Evolutionary conservation across 225 moss, liverwort and hornwort species (phyloP).

Genomic region (Anthoceros angustus): DNA sequence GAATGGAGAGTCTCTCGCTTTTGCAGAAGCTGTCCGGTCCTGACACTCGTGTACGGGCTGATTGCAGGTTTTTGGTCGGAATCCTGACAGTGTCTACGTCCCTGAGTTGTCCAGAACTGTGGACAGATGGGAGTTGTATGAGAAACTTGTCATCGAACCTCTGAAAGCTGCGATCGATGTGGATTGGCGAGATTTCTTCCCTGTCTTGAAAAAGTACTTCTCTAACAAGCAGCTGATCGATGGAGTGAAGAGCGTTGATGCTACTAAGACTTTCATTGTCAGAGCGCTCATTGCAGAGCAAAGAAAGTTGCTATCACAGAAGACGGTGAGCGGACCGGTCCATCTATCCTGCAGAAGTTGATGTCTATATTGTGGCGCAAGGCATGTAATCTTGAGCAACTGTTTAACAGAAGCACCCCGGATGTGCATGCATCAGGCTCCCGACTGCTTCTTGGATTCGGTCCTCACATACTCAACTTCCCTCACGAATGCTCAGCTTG

Average conservation of each 20-base stretch:
- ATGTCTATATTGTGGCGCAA: not conserved
- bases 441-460: constrained; percentile 36
- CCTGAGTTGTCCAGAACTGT: not conserved
- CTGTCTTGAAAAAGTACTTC: constrained; percentile 33
- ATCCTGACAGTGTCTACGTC: not conserved
- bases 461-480: constrained; percentile 30
- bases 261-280: constrained; percentile 27
- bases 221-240: constrained; percentile 39
- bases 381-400: not conserved
- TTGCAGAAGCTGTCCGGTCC: too few relatives aligned
- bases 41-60: too few relatives aligned
- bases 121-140: constrained; percentile 42
- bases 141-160: constrained; percentile 38
- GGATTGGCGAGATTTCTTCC: constrained; percentile 76
- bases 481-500: constrained; percentile 28
- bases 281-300: constrained; percentile 47
- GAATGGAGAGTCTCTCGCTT: too few relatives aligned
- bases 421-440: constrained; percentile 18
- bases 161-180: constrained; percentile 35
- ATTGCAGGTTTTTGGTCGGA: not conserved
- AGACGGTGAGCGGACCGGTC: constrained; percentile 13
- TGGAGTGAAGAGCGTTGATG: constrained; percentile 20
- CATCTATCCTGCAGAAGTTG: not conserved
- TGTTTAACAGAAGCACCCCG: not conserved
- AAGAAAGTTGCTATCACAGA: constrained; percentile 24